Conservation (phyloP, 1,284 basidiomycete species). For the Ceratorhiza oryzae-sativae region DNA sequence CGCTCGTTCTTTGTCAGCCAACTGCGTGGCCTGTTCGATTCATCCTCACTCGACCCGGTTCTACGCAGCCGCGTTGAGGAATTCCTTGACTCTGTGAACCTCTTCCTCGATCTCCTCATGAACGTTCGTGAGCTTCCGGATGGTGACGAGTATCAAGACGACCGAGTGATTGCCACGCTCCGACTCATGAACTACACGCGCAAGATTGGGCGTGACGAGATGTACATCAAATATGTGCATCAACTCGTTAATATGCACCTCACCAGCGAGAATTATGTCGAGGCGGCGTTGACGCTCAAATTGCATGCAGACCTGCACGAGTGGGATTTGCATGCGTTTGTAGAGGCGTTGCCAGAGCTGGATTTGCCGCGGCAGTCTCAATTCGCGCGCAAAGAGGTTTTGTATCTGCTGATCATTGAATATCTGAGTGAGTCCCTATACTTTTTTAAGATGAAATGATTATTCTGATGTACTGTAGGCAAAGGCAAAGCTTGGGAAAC, state of each 20-base stretch:
- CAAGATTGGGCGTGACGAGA: slow-evolving; percentile 84
- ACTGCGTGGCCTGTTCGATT: slow-evolving; percentile 86
- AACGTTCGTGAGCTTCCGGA: slow-evolving; percentile 92
- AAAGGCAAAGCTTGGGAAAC: slow-evolving; percentile 97
- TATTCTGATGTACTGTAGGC: slow-evolving; percentile 56
- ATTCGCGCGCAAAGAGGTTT: slow-evolving; percentile 92
- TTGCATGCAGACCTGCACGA: slow-evolving; percentile 92
- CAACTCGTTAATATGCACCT: slow-evolving; percentile 92
- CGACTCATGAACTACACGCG: slow-evolving; percentile 92
- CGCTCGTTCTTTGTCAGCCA: slow-evolving; percentile 95
- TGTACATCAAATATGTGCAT: slow-evolving; percentile 94
- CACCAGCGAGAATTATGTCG: slow-evolving; percentile 87
- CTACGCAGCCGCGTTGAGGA: slow-evolving; percentile 78
- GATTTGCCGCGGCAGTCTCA: slow-evolving; percentile 90
- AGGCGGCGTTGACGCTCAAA: slow-evolving; percentile 91
- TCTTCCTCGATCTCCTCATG: slow-evolving; percentile 92
- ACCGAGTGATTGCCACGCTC: slow-evolving; percentile 90
- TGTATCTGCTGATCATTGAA: slow-evolving; percentile 85
- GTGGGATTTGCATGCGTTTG: slow-evolving; percentile 82
- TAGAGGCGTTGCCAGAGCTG: slow-evolving; percentile 86
- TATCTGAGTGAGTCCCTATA: slow-evolving; percentile 68
- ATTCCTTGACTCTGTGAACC: slow-evolving; percentile 90
- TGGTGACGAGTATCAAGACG: slow-evolving; percentile 92
- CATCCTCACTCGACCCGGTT: slow-evolving; percentile 77
- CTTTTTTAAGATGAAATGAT: not conserved